Percentiles rank a stretch among this genome's conserved stretches.
These are phyloP conservation scores for Phaffomyces opuntiae DNA, from an alignment of 805 yeast genomes.

Conservation along the genomic window DNA sequence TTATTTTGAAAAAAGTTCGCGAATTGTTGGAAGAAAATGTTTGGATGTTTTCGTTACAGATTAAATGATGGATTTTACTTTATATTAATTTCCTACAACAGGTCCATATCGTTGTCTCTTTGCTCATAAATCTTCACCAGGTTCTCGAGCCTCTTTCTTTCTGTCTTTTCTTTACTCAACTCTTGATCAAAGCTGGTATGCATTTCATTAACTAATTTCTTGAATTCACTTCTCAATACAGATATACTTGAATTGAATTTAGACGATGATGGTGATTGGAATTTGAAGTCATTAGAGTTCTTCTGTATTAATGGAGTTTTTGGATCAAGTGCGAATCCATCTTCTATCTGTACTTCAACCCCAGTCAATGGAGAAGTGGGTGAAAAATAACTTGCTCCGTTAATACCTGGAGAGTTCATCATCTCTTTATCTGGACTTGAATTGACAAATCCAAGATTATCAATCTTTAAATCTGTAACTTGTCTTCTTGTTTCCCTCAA, in stretches of 20 bases:
- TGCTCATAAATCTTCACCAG: constrained; percentile 29
- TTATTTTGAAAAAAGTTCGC: not conserved
- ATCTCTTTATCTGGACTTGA: constrained; percentile 2
- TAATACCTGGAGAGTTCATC: not conserved
- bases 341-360: constrained; percentile 11
- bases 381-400: not conserved
- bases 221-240: constrained; percentile 61
- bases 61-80: not conserved
- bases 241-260: constrained; percentile 36
- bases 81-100: not conserved
- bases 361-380: constrained; percentile 20
- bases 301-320: constrained; percentile 19
- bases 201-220: constrained; percentile 52
- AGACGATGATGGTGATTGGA: constrained; percentile 17
- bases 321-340: constrained; percentile 7
- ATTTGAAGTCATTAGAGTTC: constrained; percentile 10
- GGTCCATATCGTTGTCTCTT: constrained; percentile 12
- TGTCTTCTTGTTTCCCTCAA: constrained; percentile 37
- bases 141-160: constrained; percentile 38
- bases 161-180: constrained; percentile 47
- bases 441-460: constrained; percentile 16
- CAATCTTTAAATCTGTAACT: constrained; percentile 31
- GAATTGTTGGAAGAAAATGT: not conserved
- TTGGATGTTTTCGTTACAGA: not conserved
- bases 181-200: constrained; percentile 57